Evolutionary conservation across 225 moss, liverwort and hornwort species (phyloP), one percentile per base, ranked within the genome.

Genomic region (Bryum argenteum): DNA sequence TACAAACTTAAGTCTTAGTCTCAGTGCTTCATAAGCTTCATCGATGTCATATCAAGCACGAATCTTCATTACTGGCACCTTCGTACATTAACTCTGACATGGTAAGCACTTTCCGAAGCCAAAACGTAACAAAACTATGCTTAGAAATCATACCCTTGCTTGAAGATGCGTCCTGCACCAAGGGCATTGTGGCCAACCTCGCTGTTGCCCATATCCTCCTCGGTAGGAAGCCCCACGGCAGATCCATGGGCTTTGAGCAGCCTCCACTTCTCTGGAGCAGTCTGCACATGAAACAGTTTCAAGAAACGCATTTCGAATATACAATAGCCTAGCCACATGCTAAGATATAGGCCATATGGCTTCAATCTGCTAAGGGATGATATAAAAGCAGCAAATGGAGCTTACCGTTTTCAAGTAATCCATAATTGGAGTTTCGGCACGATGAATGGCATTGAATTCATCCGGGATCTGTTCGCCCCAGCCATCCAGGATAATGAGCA

Each of bases 381-480:
- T 61, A 14, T 19, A 41, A 53, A 1, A 66, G 15, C 28, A 33
- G 19, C 45, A 28, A 5, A 66, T 38, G 18, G 61, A 17, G 22
- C 40, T 57, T 50, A 88, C 92, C 44, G 92, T 82, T 79, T 95
- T 95, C 21, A 92, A 87, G 65, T 92, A 52, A 78, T 95, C 92
- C 95, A 95, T 95, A 11, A 89, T 76, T 10, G 92, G 95, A 54
- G 98, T 98, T 71, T 88, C 61, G 28, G 98, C 98, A 65, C 87
- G 14, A 73, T 85, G 85, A 61, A 98, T 94, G 16, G 98, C 98
- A 82, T 98, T 98, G 33, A 91, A 94, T 72, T 98, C 85, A 45
- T 98, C 98, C 18, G 84, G 75, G 6, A 94, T 90, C 83, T 94
- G 94, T 81, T 98, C 98, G 61, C 98, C 98, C 98, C 98, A 98